These are phyloP conservation scores for Epicoccum sorghinum DNA, from an alignment of 2,329 filamentous ascomycete genomes.

Conservation along the genomic window DNA sequence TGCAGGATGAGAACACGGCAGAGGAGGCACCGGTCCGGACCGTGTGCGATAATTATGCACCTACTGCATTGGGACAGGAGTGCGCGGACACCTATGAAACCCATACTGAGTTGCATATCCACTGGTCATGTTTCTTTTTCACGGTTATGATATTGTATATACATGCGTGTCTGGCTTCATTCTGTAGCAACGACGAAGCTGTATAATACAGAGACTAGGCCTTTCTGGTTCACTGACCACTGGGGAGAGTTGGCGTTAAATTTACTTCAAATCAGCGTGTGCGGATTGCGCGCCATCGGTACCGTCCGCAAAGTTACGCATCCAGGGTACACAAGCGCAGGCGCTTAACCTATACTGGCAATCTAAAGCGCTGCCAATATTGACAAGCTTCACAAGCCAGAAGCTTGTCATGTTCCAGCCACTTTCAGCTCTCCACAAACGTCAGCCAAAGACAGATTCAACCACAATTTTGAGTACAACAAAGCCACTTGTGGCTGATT, in stretches of 20 bases:
- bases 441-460: not conserved
- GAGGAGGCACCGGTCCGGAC: not conserved
- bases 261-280: not conserved
- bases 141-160: not conserved
- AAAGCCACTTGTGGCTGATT: not conserved
- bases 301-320: not conserved
- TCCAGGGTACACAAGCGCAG: not conserved
- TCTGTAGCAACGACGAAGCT: not conserved
- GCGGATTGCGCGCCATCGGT: not conserved
- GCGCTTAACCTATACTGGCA: not conserved
- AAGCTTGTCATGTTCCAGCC: not conserved
- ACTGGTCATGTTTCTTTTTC: too few species aligned
- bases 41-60: not conserved
- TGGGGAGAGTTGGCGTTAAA: too few species aligned
- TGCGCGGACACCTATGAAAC: constrained; percentile 1
- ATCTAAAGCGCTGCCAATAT: not conserved
- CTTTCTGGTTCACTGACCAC: too few species aligned
- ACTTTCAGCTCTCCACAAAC: not conserved
- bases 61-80: not conserved
- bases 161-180: not conserved
- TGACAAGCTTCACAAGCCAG: not conserved
- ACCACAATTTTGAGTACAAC: not conserved
- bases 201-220: not conserved
- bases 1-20: not conserved
- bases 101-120: too few species aligned